These are phyloP conservation scores for Microcyclospora tardicrescens DNA, from an alignment of 2,329 filamentous ascomycete species.

Conservation along the genomic window DNA sequence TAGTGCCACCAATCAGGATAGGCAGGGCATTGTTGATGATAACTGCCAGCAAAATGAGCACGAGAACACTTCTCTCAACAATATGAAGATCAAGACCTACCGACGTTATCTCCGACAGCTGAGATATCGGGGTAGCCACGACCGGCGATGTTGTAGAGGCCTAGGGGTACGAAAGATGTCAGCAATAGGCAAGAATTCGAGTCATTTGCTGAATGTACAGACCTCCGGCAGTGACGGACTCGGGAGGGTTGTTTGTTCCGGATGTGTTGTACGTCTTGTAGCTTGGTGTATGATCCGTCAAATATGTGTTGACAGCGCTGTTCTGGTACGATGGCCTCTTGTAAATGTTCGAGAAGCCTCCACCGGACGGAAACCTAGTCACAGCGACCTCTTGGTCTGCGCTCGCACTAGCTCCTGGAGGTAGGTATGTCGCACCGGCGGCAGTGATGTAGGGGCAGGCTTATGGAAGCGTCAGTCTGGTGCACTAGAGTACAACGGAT, in stretches of 20 bases:
- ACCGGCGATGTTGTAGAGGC: constrained; percentile 9
- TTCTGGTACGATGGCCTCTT: constrained; percentile 23
- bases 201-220: no score
- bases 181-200: constrained; percentile 30
- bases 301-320: constrained; percentile 25
- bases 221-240: no score
- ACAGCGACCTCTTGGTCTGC: not conserved
- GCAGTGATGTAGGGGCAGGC: constrained; percentile 19
- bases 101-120: constrained; percentile 15
- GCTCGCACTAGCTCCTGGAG: constrained; percentile 1
- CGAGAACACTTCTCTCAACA: no score
- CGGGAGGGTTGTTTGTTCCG: constrained; percentile 25
- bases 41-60: not conserved
- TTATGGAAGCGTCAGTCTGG: constrained; percentile 9
- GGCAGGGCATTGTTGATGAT: constrained; percentile 28
- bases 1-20: constrained; percentile 10
- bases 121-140: constrained; percentile 31
- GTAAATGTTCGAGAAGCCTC: constrained; percentile 26
- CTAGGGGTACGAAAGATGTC: constrained; percentile 16
- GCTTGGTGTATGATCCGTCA: constrained; percentile 10
- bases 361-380: constrained; percentile 5
- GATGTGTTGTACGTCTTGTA: constrained; percentile 24
- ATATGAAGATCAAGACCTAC: no score
- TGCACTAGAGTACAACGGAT: constrained; percentile 1
- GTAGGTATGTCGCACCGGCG: constrained; percentile 2